phyloP scores from a whole-genome alignment of 1,284 basidiomycete species.

The Taiwanofungus camphoratus region DNA sequence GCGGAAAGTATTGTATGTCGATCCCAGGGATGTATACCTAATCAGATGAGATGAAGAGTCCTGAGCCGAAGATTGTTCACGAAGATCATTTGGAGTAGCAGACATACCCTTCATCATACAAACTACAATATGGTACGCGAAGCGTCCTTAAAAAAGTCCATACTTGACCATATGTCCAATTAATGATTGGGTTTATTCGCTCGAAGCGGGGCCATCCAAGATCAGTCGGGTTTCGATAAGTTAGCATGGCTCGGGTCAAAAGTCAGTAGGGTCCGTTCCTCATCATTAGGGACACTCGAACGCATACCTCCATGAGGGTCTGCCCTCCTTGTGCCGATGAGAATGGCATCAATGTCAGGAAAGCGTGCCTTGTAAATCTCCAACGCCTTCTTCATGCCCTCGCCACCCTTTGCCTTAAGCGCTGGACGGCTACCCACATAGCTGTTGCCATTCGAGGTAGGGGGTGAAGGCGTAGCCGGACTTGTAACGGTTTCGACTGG shows the following conservation, averaged over 20 bases:
- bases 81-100: conserved; percentile 2
- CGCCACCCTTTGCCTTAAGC: conserved; percentile 47
- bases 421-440: conserved; percentile 17
- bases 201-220: conserved; percentile 86
- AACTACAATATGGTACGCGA: conserved; percentile 76
- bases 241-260: conserved; percentile 48
- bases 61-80: background rate
- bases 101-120: conserved; percentile 88
- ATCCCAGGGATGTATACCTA: conserved; percentile 95
- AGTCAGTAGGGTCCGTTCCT: background rate
- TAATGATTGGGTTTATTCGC: conserved; percentile 92
- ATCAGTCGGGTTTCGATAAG: conserved; percentile 77
- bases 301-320: conserved; percentile 91
- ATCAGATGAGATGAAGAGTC: background rate
- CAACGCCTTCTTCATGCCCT: conserved; percentile 82
- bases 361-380: conserved; percentile 65
- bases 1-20: conserved; percentile 89
- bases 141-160: conserved; percentile 84
- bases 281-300: background rate
- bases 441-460: conserved; percentile 7
- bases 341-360: conserved; percentile 69
- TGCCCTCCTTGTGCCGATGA: conserved; percentile 82
- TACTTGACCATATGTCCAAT: conserved; percentile 88
- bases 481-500: conserved; percentile 41
- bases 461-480: conserved; percentile 21